Conservation (phyloP, 768 basidiomycete species). For the Trametes cinnabarina region DNA sequence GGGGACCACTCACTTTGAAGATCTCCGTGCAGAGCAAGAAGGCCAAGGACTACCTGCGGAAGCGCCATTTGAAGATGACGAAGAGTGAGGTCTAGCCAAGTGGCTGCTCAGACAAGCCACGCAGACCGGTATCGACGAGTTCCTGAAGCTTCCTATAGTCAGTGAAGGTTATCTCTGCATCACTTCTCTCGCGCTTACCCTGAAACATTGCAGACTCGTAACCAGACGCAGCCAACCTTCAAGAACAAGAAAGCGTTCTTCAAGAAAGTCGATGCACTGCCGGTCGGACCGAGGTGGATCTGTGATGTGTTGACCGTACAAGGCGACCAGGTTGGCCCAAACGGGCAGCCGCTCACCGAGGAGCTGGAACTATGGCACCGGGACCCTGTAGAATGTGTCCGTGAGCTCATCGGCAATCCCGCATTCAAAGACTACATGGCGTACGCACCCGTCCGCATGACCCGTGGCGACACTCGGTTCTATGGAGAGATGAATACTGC, state of each 20-base stretch:
- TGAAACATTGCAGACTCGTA: conserved; percentile 6
- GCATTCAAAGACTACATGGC: not conserved
- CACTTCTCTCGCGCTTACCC: not conserved
- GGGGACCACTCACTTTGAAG: conserved; percentile 12
- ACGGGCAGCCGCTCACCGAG: conserved; percentile 18
- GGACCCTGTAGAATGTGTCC: conserved; percentile 35
- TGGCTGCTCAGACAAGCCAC: conserved; percentile 15
- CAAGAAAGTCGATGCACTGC: conserved; percentile 22
- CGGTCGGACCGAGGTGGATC: conserved; percentile 16
- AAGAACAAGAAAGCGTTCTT: conserved; percentile 20
- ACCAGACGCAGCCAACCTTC: conserved; percentile 14
- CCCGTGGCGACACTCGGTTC: conserved; percentile 22
- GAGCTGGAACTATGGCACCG: conserved; percentile 29
- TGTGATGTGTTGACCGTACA: conserved; percentile 7
- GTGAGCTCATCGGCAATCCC: conserved; percentile 19
- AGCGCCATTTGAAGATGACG: conserved; percentile 15
- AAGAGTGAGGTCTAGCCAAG: conserved; percentile 21
- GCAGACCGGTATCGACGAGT: conserved; percentile 24
- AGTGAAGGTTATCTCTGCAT: not conserved
- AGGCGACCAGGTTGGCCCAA: conserved; percentile 15
- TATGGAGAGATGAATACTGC: conserved; percentile 26
- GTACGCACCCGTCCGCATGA: not conserved
- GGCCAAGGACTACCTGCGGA: not conserved
- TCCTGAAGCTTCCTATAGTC: conserved; percentile 22
- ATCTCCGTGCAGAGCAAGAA: not conserved